These are phyloP conservation scores for Crithidia expoeki DNA, from an alignment of 208 protist species.

Conservation along the genomic window DNA sequence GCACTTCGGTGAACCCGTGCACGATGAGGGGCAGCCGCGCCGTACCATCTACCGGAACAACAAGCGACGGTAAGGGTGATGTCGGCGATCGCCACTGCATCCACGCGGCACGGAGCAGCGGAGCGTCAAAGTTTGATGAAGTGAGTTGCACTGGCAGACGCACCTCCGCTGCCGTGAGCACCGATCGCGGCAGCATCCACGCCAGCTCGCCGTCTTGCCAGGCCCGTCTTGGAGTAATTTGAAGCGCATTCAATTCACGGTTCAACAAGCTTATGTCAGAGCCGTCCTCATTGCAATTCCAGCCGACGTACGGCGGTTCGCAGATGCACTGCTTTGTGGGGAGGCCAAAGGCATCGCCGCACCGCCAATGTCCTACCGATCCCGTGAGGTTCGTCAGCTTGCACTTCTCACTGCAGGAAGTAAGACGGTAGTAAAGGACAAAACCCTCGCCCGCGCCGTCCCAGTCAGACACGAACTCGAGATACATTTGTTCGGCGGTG, in stretches of 20 bases:
- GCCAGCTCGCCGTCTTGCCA: conserved; percentile 16
- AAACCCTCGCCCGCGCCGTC: conserved; percentile 46
- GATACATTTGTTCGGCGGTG: conserved; percentile 27
- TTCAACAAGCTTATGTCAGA: conserved; percentile 5
- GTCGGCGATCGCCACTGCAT: conserved; percentile 4
- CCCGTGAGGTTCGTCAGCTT: conserved; percentile 21
- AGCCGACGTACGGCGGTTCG: conserved; percentile 43
- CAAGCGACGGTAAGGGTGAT: neutral
- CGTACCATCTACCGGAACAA: neutral
- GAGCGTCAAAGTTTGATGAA: neutral
- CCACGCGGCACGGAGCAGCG: neutral
- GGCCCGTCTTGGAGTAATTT: neutral
- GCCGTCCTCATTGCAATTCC: conserved; percentile 30
- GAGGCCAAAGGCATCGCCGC: conserved; percentile 37
- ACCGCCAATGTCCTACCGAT: conserved; percentile 24
- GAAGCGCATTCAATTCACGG: conserved; percentile 5
- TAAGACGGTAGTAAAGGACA: conserved; percentile 66
- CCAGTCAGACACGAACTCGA: conserved; percentile 70
- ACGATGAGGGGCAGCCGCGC: conserved; percentile 36
- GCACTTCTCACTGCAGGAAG: conserved; percentile 19
- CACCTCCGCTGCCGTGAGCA: conserved; percentile 19
- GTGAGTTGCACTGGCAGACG: conserved; percentile 15
- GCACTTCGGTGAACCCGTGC: conserved; percentile 33
- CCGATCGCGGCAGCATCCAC: conserved; percentile 25
- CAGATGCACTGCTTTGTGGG: conserved; percentile 45